phyloP scores from a whole-genome alignment of 2,329 filamentous ascomycete genomes.

The Chaetomiaceae sp. region DNA sequence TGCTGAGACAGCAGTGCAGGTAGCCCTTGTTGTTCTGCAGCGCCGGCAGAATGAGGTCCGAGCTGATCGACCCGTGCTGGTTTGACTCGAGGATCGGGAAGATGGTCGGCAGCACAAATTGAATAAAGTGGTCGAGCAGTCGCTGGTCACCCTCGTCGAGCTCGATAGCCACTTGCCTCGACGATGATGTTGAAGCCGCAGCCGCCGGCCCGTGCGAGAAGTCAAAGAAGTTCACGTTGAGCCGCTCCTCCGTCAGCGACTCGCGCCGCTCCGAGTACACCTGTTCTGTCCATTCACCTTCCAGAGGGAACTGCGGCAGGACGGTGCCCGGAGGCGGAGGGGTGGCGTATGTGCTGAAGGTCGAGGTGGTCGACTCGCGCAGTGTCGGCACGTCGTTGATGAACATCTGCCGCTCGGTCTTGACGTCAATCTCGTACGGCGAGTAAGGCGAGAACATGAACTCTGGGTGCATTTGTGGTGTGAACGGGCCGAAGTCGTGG shows the following conservation, averaged over 20 bases:
- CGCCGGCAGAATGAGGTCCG: constrained; percentile 78
- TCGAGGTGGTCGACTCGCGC: constrained; percentile 80
- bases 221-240: constrained; percentile 78
- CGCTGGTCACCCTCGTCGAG: constrained; percentile 83
- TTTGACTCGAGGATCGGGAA: constrained; percentile 91
- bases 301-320: constrained; percentile 54
- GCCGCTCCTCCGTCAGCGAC: constrained; percentile 57
- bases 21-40: constrained; percentile 90
- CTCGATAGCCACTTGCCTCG: constrained; percentile 67
- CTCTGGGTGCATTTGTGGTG: constrained; percentile 55
- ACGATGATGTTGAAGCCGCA: too few relatives aligned
- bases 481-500: constrained; percentile 56
- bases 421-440: constrained; percentile 91
- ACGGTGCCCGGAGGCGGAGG: constrained; percentile 65
- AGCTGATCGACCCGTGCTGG: constrained; percentile 73
- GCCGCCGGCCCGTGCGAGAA: constrained; percentile 64
- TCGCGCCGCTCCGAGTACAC: constrained; percentile 63
- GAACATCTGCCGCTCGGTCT: constrained; percentile 90
- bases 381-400: constrained; percentile 84
- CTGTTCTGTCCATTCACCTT: constrained; percentile 67
- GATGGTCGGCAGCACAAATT: constrained; percentile 77
- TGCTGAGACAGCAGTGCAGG: constrained; percentile 90
- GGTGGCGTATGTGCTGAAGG: constrained; percentile 83
- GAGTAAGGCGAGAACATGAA: constrained; percentile 55
- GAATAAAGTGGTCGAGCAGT: constrained; percentile 84